A percentile compares a stretch with the other conserved stretches of the same genome.
Evolutionary conservation across 495 filamentous ascomycete genomes (phyloP).

Genomic region (Stereocaulon alpinum): DNA sequence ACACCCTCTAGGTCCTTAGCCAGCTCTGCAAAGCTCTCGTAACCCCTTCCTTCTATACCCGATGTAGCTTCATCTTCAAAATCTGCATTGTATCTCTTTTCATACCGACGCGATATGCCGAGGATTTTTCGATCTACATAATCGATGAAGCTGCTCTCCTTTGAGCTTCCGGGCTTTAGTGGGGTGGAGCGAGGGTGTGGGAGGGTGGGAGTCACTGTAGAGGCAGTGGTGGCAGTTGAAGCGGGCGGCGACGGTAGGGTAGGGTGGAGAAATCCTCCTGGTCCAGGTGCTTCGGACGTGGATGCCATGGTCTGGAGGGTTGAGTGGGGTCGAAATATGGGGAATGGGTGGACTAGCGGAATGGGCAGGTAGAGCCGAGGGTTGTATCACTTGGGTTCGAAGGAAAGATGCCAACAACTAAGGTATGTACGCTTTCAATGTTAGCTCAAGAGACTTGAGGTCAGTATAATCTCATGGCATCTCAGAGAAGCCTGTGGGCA

Average conservation of each 20-base stretch:
- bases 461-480: too few species aligned
- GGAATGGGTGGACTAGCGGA: background rate
- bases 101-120: constrained; percentile 56
- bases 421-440: too few species aligned
- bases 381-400: too few species aligned
- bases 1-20: constrained; percentile 59
- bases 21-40: constrained; percentile 56
- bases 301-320: constrained; percentile 5
- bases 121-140: constrained; percentile 55
- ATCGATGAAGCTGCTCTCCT: constrained; percentile 65
- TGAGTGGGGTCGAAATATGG: background rate
- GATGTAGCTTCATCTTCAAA: constrained; percentile 30
- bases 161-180: constrained; percentile 57
- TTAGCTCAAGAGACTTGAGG: too few species aligned
- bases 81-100: constrained; percentile 57
- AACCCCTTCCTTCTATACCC: constrained; percentile 42
- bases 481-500: background rate
- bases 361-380: constrained; percentile 12
- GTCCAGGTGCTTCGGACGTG: constrained; percentile 22
- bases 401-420: too few species aligned
- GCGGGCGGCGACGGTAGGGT: constrained; percentile 46
- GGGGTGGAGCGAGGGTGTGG: constrained; percentile 56
- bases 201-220: constrained; percentile 37
- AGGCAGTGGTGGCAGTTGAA: constrained; percentile 32
- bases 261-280: constrained; percentile 42